Conservation (phyloP, 148 eudicot genomes). For the Silene latifolia region DNA sequence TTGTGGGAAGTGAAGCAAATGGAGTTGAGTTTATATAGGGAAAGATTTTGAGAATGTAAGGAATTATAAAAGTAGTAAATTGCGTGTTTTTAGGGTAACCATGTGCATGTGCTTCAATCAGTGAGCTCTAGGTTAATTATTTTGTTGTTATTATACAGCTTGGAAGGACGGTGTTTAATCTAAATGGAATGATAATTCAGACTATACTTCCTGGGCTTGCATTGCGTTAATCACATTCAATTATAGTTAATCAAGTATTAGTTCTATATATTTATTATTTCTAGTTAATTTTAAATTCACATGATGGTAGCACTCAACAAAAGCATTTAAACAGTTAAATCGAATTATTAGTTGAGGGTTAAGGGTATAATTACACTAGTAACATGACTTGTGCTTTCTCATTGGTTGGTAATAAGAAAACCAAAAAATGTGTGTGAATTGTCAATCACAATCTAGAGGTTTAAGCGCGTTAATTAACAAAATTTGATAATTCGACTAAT, state of each 20-base stretch:
- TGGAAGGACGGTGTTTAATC: too few relatives aligned
- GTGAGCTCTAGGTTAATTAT: background rate
- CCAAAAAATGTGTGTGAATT: too few relatives aligned
- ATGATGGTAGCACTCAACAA: background rate
- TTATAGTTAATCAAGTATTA: background rate
- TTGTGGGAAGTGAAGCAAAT: background rate
- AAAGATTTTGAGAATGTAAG: background rate
- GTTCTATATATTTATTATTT: background rate
- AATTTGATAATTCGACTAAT: too few relatives aligned
- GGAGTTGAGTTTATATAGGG: slow-evolving; percentile 14
- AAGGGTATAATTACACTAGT: background rate
- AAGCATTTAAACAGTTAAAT: background rate
- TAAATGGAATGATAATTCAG: too few relatives aligned
- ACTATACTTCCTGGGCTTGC: too few relatives aligned
- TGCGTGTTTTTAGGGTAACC: background rate
- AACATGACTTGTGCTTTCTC: too few relatives aligned
- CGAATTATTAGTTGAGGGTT: background rate
- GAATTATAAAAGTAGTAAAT: background rate
- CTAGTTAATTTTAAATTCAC: background rate
- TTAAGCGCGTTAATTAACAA: too few relatives aligned
- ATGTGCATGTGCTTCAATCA: background rate
- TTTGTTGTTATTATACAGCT: too few relatives aligned
- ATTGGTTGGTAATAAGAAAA: too few relatives aligned
- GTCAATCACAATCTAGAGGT: too few relatives aligned
- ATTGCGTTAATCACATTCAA: too few relatives aligned